Evolutionary conservation across 768 basidiomycete genomes (phyloP).

Genomic region (Naganishia antarctica): DNA sequence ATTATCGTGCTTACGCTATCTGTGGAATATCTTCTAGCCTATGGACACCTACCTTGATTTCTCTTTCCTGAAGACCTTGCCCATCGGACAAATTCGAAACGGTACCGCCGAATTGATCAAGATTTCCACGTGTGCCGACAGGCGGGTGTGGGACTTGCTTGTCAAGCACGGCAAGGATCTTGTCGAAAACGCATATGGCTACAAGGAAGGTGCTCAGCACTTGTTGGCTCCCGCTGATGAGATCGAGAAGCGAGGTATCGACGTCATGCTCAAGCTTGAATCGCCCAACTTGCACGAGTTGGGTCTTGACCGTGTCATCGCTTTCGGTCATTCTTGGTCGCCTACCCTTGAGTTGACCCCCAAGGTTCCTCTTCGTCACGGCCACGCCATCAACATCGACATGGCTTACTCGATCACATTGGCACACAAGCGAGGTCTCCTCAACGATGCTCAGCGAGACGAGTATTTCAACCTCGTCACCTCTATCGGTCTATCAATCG

Average conservation of each 20-base stretch:
- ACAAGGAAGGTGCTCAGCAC: constrained; percentile 40
- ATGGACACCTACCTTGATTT: constrained; percentile 51
- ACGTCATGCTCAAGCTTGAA: constrained; percentile 51
- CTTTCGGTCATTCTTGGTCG: constrained; percentile 37
- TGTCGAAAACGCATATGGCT: constrained; percentile 49
- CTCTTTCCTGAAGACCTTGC: constrained; percentile 47
- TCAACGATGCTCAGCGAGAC: constrained; percentile 48
- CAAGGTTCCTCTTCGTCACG: constrained; percentile 47
- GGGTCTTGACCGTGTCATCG: constrained; percentile 50
- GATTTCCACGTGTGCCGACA: constrained; percentile 50
- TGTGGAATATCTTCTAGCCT: constrained; percentile 36
- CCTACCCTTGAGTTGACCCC: constrained; percentile 48
- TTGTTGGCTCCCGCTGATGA: constrained; percentile 40
- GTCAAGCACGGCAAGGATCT: constrained; percentile 49
- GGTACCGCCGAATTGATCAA: constrained; percentile 51
- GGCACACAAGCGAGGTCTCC: constrained; percentile 46
- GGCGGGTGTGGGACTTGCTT: constrained; percentile 45
- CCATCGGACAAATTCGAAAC: constrained; percentile 49
- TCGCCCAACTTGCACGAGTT: constrained; percentile 50
- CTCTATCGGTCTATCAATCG: constrained; percentile 48
- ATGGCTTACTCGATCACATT: constrained; percentile 51
- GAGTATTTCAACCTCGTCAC: constrained; percentile 47
- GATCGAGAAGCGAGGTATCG: constrained; percentile 49
- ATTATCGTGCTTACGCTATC: no score
- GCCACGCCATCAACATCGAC: constrained; percentile 50